Conservation (phyloP, 192 early-diverging fungal species). For the Coemansia sp. region DNA sequence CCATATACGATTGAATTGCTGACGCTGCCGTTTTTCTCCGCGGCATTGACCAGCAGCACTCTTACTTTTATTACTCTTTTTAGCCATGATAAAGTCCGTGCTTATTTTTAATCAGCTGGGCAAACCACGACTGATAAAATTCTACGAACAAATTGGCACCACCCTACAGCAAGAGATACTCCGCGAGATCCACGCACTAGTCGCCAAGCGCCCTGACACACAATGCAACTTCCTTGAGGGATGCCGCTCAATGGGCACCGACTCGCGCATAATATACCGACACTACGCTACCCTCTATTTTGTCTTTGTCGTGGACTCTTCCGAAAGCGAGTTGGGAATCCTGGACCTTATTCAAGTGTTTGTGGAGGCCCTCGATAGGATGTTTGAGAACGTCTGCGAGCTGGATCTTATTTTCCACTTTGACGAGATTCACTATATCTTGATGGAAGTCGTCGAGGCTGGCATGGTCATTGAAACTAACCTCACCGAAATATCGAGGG, state of each 20-base stretch:
- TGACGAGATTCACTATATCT: constrained; percentile 82
- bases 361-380: constrained; percentile 90
- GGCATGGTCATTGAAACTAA: constrained; percentile 70
- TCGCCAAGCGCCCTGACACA: constrained; percentile 81
- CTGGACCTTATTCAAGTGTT: constrained; percentile 96
- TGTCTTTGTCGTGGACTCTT: constrained; percentile 94
- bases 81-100: constrained; percentile 90
- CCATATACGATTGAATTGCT: constrained; percentile 14
- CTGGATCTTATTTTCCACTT: constrained; percentile 94
- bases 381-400: constrained; percentile 97
- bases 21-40: neutral
- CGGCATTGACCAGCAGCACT: too few species aligned
- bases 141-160: constrained; percentile 90
- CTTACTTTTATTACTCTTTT: too few species aligned
- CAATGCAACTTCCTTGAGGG: constrained; percentile 93
- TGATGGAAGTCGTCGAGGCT: constrained; percentile 85
- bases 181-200: constrained; percentile 83
- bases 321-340: constrained; percentile 95
- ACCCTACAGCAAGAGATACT: constrained; percentile 80
- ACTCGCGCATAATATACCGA: constrained; percentile 91
- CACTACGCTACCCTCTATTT: constrained; percentile 98
- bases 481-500: constrained; percentile 65
- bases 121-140: constrained; percentile 89
- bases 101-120: constrained; percentile 98
- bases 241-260: constrained; percentile 73